phyloP scores from a whole-genome alignment of 345 rosid genomes.

The Populus deltoides region DNA sequence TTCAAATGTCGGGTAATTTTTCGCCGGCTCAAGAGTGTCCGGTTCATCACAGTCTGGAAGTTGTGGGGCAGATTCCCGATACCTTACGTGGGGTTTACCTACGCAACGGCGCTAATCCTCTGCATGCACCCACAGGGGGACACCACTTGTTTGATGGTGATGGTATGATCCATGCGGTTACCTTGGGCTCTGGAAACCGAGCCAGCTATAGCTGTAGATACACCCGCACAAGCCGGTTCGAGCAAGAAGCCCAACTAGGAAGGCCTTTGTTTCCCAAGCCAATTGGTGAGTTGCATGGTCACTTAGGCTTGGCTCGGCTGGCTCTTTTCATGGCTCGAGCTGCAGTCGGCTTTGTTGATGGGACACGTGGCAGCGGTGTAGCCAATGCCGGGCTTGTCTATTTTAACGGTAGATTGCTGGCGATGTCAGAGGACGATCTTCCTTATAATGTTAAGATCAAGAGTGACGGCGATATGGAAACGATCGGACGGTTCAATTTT shows the following conservation, averaged over 20 bases:
- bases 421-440: constrained; percentile 82
- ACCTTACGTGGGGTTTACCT: constrained; percentile 55
- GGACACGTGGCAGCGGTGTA: constrained; percentile 53
- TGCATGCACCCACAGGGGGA: constrained; percentile 51
- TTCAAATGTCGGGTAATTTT: constrained; percentile 64
- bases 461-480: constrained; percentile 52
- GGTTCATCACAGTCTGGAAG: constrained; percentile 49
- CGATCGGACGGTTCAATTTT: constrained; percentile 55
- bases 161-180: constrained; percentile 83
- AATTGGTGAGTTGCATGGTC: constrained; percentile 78
- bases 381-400: constrained; percentile 72
- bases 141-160: constrained; percentile 84
- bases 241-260: constrained; percentile 56
- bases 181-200: constrained; percentile 28
- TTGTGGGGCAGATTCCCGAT: constrained; percentile 52
- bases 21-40: constrained; percentile 69
- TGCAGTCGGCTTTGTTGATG: constrained; percentile 49
- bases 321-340: constrained; percentile 55
- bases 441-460: constrained; percentile 60
- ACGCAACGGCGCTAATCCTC: constrained; percentile 79
- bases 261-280: constrained; percentile 65
- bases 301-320: constrained; percentile 59
- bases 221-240: constrained; percentile 58
- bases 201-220: constrained; percentile 66
- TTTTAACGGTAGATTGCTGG: constrained; percentile 61